A percentile compares a stretch with the other conserved stretches of the same genome.
Conservation (phyloP, 805 yeast species). For the Candida peoriensis region DNA sequence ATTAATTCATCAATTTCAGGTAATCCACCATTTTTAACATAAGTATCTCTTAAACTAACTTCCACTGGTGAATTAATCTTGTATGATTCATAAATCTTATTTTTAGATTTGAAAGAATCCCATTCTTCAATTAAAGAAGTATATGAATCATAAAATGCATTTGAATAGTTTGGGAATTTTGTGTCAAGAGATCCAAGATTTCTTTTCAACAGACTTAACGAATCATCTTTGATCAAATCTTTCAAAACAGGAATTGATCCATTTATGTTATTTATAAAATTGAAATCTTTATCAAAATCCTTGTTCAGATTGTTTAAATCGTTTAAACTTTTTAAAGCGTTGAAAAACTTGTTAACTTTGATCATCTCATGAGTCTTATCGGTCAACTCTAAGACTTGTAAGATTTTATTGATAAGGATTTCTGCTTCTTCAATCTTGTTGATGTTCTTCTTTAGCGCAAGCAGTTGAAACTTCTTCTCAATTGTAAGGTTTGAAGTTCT, state of each 20-base stretch:
- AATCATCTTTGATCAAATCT: conserved; percentile 67
- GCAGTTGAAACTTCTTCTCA: conserved; percentile 51
- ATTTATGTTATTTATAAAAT: conserved; percentile 69
- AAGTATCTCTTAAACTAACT: conserved; percentile 60
- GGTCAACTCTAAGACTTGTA: conserved; percentile 79
- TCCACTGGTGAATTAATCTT: conserved; percentile 87
- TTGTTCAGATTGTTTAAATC: conserved; percentile 68
- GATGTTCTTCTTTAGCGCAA: conserved; percentile 59
- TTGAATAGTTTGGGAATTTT: conserved; percentile 48
- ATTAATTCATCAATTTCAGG: conserved; percentile 33
- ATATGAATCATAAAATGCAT: conserved; percentile 47
- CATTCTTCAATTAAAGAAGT: conserved; percentile 54
- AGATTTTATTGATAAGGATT: conserved; percentile 61
- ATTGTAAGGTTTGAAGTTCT: conserved; percentile 64
- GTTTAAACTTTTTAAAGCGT: conserved; percentile 79
- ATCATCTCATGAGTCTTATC: conserved; percentile 82
- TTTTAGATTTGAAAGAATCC: conserved; percentile 42
- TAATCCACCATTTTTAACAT: conserved; percentile 34
- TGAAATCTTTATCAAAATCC: conserved; percentile 63
- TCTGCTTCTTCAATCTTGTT: conserved; percentile 68
- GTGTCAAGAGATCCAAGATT: conserved; percentile 53
- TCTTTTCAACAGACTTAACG: conserved; percentile 58
- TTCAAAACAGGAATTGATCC: conserved; percentile 74
- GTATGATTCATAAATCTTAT: conserved; percentile 44
- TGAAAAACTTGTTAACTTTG: conserved; percentile 68